Evolutionary conservation across 2,329 filamentous ascomycete species (phyloP), one percentile per base, ranked within the genome.

Genomic region (Curvularia verruculosa): DNA sequence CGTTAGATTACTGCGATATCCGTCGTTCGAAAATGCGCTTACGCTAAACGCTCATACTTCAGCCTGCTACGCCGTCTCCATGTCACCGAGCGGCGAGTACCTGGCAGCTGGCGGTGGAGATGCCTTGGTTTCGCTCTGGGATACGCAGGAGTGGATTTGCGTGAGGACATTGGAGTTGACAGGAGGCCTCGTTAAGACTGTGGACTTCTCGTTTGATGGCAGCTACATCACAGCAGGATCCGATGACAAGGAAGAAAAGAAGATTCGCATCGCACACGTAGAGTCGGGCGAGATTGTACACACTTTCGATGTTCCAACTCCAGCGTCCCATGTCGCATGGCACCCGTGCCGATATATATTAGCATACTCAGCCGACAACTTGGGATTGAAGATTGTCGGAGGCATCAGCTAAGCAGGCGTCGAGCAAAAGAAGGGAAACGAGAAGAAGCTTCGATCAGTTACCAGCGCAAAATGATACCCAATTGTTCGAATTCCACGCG

Each of bases 181-280:
- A 79, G 82, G 84, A 9, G 88, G 88, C 1, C 86, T 89, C 3
- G 87, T 93, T 26, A 84, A 85, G 68, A 90, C 85, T 70, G 81
- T 93, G 54, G 87, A 88, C 69, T 94, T 93, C 72, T 89, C 86
- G 15, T 93, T 90, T 75, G 90, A 93, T 67, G 90, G 90, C 1
- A 87, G 85, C 68, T 94, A 88, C 70, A 78, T 93, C 23, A 86
- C 88, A 2, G 89, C 87, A 9, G 90, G 89, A 19, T 89, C 88
- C 56, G 89, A 92, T 52, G 89, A 91, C 76, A 88, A 88, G 6
- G 89, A 92, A 76, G 88, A 86, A 81, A 76, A 84, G 53, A 87
- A 88, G 9, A 75, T 93, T 28, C 85, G 90, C 47, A 84, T 92
- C 40, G 86, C 85, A 19, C 89, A 92, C 70, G 85, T 86, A 1